Conservation (phyloP, 2,329 filamentous ascomycete species). For the Exophiala bonariae region DNA sequence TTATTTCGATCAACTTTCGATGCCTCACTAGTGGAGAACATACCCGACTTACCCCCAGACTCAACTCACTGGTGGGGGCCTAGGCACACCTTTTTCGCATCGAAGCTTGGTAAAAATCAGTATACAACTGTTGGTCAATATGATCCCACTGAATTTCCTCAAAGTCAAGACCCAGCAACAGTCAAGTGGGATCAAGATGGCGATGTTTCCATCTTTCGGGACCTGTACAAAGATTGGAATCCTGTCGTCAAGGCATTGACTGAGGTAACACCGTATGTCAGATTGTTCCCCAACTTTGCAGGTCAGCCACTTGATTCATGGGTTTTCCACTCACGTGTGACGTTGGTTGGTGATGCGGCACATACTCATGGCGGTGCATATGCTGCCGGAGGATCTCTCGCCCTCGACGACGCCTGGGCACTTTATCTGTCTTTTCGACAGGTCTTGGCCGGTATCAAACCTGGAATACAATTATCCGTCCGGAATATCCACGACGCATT, state of each 20-base stretch:
- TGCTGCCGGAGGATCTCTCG: slow-evolving; percentile 34
- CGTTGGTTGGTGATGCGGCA: slow-evolving; percentile 33
- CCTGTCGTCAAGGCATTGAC: slow-evolving; percentile 42
- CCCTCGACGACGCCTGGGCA: slow-evolving; percentile 40
- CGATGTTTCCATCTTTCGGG: slow-evolving; percentile 37
- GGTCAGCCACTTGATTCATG: slow-evolving; percentile 43
- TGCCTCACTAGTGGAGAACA: slow-evolving; percentile 39
- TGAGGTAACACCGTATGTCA: slow-evolving; percentile 41
- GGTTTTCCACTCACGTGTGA: slow-evolving; percentile 38
- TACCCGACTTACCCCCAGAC: slow-evolving; percentile 42
- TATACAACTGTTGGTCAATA: slow-evolving; percentile 47
- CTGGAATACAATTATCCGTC: slow-evolving; percentile 19
- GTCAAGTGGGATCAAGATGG: slow-evolving; percentile 43
- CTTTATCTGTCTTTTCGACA: slow-evolving; percentile 42
- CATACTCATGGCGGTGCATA: slow-evolving; percentile 35
- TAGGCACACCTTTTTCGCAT: slow-evolving; percentile 45
- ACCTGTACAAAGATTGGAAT: slow-evolving; percentile 46
- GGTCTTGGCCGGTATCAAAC: slow-evolving; percentile 27
- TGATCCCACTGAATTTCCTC: slow-evolving; percentile 21
- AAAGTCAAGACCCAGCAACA: slow-evolving; percentile 36
- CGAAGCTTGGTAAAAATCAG: slow-evolving; percentile 41
- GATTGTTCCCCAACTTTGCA: slow-evolving; percentile 46
- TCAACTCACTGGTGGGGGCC: slow-evolving; percentile 48
- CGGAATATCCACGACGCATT: slow-evolving; percentile 34
- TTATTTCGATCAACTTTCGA: slow-evolving; percentile 49